Conservation (phyloP, 352 stramenopile genomes). For the Thraustochytrium striatum region DNA sequence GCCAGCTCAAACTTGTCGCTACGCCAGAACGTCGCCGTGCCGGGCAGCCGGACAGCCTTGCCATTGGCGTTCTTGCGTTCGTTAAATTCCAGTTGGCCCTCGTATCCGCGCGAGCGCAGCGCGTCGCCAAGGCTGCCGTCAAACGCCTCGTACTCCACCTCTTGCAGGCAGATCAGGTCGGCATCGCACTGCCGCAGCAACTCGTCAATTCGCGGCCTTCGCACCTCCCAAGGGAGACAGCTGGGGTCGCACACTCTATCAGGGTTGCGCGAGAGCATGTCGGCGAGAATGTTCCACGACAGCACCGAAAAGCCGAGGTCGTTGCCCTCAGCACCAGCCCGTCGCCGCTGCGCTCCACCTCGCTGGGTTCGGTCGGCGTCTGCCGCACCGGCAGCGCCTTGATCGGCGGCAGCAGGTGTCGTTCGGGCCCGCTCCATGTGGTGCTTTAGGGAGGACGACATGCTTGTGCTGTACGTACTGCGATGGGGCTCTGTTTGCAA, state of each 20-base stretch:
- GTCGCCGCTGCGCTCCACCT: neutral
- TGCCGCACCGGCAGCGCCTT: neutral
- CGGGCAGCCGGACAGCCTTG: neutral
- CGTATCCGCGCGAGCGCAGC: neutral
- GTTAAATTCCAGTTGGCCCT: slow-evolving; percentile 31
- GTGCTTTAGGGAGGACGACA: neutral
- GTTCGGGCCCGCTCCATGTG: neutral
- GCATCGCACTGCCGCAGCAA: neutral
- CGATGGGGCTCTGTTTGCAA: too few relatives aligned
- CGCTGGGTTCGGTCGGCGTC: neutral
- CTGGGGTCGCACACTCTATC: slow-evolving; percentile 25
- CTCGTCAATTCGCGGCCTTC: slow-evolving; percentile 2
- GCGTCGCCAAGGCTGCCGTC: neutral
- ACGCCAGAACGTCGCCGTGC: slow-evolving; percentile 28
- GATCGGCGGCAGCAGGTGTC: neutral
- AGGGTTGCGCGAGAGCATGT: slow-evolving; percentile 30
- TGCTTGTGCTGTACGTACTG: too few relatives aligned
- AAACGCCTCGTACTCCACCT: slow-evolving; percentile 21
- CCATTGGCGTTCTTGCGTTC: neutral
- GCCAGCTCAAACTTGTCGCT: slow-evolving; percentile 14
- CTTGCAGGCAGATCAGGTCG: slow-evolving; percentile 45
- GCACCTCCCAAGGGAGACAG: slow-evolving; percentile 20
- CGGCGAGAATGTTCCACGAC: slow-evolving; percentile 22
- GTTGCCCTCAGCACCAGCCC: too few relatives aligned
- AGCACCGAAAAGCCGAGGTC: slow-evolving; percentile 17